Conservation (phyloP, 1,139 yeast species). For the Cylindricascospora bacillispora region DNA sequence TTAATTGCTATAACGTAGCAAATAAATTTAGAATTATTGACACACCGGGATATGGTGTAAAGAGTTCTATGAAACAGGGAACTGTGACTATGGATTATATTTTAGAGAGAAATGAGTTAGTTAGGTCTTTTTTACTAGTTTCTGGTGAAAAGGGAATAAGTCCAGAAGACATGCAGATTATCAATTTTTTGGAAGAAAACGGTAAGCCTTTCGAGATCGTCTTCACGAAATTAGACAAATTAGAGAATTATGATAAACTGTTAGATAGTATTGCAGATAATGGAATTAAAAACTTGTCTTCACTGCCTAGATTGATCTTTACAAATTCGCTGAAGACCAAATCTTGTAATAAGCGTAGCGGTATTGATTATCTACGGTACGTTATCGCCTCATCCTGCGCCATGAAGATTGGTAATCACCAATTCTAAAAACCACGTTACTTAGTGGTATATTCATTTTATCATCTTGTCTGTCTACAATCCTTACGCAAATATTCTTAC, state of each 20-base stretch:
- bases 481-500: no score
- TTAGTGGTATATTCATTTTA: no score
- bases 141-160: conserved; percentile 48
- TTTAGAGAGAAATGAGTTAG: conserved; percentile 37
- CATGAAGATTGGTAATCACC: background rate
- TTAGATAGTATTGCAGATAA: conserved; percentile 20
- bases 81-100: conserved; percentile 51
- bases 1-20: conserved; percentile 61
- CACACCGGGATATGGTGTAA: conserved; percentile 77
- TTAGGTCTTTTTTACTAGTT: conserved; percentile 47
- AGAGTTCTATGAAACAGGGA: conserved; percentile 54
- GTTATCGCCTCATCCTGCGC: conserved; percentile 14
- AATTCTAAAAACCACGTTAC: no score
- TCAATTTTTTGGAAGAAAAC: conserved; percentile 36
- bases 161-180: conserved; percentile 40
- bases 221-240: conserved; percentile 61
- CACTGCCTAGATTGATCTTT: conserved; percentile 29
- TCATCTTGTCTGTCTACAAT: no score
- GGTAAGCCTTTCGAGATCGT: conserved; percentile 66
- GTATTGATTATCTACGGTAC: conserved; percentile 29
- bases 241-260: conserved; percentile 21
- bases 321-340: conserved; percentile 28
- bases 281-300: conserved; percentile 18
- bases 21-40: conserved; percentile 56
- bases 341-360: conserved; percentile 26